phyloP scores from a whole-genome alignment of 495 filamentous ascomycete species.

The Penicillium arizonense region DNA sequence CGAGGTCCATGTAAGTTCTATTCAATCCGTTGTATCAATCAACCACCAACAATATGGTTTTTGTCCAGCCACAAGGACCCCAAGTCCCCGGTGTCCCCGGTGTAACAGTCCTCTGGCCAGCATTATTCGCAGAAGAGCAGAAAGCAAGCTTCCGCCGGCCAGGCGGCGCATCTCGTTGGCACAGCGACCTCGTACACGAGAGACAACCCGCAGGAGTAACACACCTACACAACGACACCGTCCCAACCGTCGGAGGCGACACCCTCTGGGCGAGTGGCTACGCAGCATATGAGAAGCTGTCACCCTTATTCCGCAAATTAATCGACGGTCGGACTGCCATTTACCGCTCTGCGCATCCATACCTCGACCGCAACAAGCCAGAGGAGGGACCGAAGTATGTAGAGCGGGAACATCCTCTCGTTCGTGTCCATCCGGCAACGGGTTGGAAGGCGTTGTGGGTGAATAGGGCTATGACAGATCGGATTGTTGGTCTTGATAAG shows the following conservation, averaged over 20 bases:
- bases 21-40: not conserved
- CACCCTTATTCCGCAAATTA: conserved; percentile 65
- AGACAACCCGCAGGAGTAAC: conserved; percentile 69
- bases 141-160: conserved; percentile 59
- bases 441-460: conserved; percentile 73
- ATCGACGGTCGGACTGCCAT: conserved; percentile 68
- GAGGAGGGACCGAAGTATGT: conserved; percentile 60
- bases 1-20: conserved; percentile 60
- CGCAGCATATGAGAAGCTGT: conserved; percentile 69
- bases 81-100: conserved; percentile 67
- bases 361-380: conserved; percentile 63
- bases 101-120: conserved; percentile 67
- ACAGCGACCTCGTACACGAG: conserved; percentile 70
- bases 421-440: conserved; percentile 68
- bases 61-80: conserved; percentile 59
- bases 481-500: conserved; percentile 64
- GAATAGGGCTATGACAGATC: conserved; percentile 62
- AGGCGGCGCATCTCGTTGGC: conserved; percentile 65
- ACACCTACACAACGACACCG: conserved; percentile 64
- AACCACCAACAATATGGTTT: not conserved
- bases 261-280: conserved; percentile 73
- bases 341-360: conserved; percentile 64
- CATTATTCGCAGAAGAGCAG: conserved; percentile 54
- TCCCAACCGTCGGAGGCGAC: conserved; percentile 65
- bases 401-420: conserved; percentile 65